Base-by-base conservation (phyloP, 169 alveolate genomes). In the Cryptosporidium viatorum region DNA sequence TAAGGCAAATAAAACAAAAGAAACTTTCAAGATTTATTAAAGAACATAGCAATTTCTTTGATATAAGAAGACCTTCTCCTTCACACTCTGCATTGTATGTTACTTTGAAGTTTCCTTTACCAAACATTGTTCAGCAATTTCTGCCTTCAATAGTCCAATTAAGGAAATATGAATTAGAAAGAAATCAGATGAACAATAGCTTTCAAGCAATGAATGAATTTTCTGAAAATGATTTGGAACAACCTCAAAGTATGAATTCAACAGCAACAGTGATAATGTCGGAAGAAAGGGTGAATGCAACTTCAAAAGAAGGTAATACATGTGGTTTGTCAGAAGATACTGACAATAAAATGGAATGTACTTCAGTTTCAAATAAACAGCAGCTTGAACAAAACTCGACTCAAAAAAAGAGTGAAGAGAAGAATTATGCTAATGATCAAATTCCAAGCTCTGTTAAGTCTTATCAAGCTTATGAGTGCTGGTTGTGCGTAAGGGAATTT, bases 401-500 rank as follows among this genome's bases (percentile, higher is more conserved):
- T 65, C 52, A 65, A 65, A 65, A 31, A n/a, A 39, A 41, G 21
- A 23, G 12, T 8, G 45, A 31, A 26, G 70, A 74, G 45, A 48
- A 21, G n/a, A 55, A 18, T 59, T 45, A 41, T 21, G 35, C 33
- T 0, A 37, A 80, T 41, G 74, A 80, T 23, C 65, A 80, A 16
- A 65, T 80, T 45, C 89, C 89, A 1, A 62, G 52, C 37, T 41
- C 67, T 16, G 89, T 80, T 1, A 65, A 67, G 33, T 60, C 89
- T 41, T 65, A 60, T 29, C 89, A 80, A 65, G 58, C 74, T n/a
- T 80, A 60, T 65, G 89, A 80, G 62, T 80, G 89, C 26, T 80
- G 89, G 89, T 73, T 80, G 12, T 80, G 89, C 62, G 89, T 80
- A 6, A 80, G 89, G 21, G 89, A 80, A 31, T 80, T 80, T 80